Evolutionary conservation across 2,329 filamentous ascomycete genomes (phyloP).

Genomic region (Xenosphaeropsis pyriputrescens): DNA sequence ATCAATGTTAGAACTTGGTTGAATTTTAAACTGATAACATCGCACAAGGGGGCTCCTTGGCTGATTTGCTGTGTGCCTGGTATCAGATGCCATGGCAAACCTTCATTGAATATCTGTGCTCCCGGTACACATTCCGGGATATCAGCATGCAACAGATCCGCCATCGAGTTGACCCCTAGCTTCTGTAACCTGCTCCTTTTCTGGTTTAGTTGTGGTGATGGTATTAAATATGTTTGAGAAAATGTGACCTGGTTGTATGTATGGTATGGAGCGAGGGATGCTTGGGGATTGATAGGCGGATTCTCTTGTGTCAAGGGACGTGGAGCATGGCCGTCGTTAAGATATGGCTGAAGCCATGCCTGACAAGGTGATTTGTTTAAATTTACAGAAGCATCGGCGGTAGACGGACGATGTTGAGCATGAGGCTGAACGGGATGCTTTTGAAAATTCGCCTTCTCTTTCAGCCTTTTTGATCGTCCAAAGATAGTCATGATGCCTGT

Average conservation of each 20-base stretch:
- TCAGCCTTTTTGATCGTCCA: constrained; percentile 11
- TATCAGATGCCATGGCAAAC: constrained; percentile 26
- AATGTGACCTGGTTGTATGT: no score
- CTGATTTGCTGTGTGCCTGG: constrained; percentile 27
- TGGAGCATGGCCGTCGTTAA: not conserved
- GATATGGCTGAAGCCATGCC: not conserved
- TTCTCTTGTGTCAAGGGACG: not conserved
- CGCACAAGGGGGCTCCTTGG: constrained; percentile 32
- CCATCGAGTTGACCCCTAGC: constrained; percentile 7
- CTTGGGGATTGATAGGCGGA: not conserved
- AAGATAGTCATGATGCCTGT: constrained; percentile 13
- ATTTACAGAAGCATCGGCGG: constrained; percentile 6
- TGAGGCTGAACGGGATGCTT: not conserved
- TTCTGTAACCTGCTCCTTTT: no score
- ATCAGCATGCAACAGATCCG: constrained; percentile 18
- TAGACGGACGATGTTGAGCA: constrained; percentile 2
- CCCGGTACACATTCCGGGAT: constrained; percentile 20
- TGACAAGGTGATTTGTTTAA: not conserved
- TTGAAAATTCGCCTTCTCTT: constrained; percentile 4
- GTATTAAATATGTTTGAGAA: no score
- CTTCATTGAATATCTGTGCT: constrained; percentile 25
- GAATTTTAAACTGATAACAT: constrained; percentile 47
- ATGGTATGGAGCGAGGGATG: not conserved
- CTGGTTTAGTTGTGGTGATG: no score
- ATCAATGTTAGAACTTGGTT: constrained; percentile 58